phyloP scores from a whole-genome alignment of 345 rosid species.

The Arabidopsis arenosa region DNA sequence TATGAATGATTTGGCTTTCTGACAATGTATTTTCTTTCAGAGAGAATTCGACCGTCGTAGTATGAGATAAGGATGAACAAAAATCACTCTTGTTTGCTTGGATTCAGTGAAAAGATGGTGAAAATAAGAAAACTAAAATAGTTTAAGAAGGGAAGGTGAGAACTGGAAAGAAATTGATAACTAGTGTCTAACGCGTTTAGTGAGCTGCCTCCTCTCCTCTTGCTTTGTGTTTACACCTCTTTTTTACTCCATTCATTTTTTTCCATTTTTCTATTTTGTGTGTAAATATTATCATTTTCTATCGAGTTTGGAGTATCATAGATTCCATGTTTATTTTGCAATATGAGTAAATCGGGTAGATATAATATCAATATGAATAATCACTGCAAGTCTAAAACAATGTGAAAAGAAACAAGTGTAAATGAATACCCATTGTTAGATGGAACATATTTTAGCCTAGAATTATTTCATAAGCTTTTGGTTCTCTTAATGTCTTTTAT shows the following conservation, averaged over 20 bases:
- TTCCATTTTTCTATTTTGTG: not conserved
- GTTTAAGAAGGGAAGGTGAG: constrained; percentile 14
- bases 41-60: not conserved
- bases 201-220: constrained; percentile 26
- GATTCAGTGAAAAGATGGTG: constrained; percentile 2
- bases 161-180: constrained; percentile 24
- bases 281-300: not conserved
- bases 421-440: too few relatives aligned
- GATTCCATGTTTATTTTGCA: not conserved
- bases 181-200: not conserved
- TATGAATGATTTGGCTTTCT: not conserved
- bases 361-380: not conserved
- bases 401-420: too few relatives aligned
- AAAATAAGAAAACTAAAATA: constrained; percentile 1
- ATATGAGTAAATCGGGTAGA: too few relatives aligned
- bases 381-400: not conserved
- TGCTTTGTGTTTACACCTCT: not conserved
- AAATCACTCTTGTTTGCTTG: not conserved
- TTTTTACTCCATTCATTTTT: not conserved
- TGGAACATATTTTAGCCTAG: too few relatives aligned
- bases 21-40: not conserved
- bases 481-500: not conserved
- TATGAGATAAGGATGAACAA: not conserved
- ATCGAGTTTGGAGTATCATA: not conserved
- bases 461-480: not conserved